Conservation (phyloP, 2,329 filamentous ascomycete species). For the Mariannaea sp. region DNA sequence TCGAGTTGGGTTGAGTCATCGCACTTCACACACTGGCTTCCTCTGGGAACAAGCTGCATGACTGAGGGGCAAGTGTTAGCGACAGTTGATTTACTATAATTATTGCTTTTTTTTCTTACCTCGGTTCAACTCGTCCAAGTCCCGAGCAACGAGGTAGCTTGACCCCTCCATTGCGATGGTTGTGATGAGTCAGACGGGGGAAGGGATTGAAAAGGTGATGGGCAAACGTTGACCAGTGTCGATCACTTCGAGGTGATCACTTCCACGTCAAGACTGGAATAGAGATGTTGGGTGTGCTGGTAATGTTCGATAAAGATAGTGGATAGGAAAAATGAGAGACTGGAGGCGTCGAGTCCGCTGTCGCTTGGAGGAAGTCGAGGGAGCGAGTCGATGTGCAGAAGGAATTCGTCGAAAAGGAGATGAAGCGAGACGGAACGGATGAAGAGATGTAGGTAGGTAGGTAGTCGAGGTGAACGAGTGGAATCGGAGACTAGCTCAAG, state of each 20-base stretch:
- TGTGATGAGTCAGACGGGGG: constrained; percentile 5
- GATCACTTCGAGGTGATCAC: constrained; percentile 36
- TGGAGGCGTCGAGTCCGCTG: constrained; percentile 10
- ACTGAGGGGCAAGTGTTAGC: constrained; percentile 32
- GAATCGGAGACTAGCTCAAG: constrained; percentile 54
- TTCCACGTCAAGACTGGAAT: constrained; percentile 20
- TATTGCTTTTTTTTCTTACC: constrained; percentile 33
- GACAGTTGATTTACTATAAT: background rate
- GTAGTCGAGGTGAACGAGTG: constrained; percentile 48
- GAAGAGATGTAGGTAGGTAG: too few species aligned
- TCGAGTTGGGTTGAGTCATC: constrained; percentile 46
- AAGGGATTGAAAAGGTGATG: constrained; percentile 17
- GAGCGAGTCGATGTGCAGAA: constrained; percentile 15
- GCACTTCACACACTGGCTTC: constrained; percentile 53
- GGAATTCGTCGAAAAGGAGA: constrained; percentile 1
- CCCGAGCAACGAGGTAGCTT: constrained; percentile 32
- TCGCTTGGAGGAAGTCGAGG: constrained; percentile 6
- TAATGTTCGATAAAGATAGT: constrained; percentile 20
- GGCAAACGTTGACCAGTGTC: constrained; percentile 22
- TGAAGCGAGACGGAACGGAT: background rate
- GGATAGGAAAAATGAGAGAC: constrained; percentile 13
- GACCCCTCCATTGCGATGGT: constrained; percentile 30
- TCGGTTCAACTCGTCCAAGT: constrained; percentile 40
- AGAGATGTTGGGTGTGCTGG: constrained; percentile 21
- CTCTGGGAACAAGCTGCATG: constrained; percentile 46